These are phyloP conservation scores for Oryza glaberrima DNA, from an alignment of 176 grass and related monocot genomes.

Conservation along the genomic window DNA sequence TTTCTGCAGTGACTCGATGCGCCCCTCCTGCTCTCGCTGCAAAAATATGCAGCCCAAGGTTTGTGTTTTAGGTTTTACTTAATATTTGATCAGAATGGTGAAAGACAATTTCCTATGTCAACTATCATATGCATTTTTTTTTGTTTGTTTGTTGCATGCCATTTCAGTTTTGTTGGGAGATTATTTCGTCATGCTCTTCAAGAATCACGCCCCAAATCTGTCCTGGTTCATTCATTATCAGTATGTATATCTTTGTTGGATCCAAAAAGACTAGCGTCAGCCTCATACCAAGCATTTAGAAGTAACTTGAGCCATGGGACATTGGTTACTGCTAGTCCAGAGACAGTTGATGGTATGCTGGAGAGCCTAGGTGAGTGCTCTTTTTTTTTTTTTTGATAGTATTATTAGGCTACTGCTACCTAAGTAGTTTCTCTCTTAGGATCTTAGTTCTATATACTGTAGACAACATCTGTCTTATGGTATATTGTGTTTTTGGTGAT, in stretches of 20 bases:
- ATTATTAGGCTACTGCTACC: slow-evolving; percentile 2
- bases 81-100: slow-evolving; percentile 2
- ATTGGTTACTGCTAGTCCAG: slow-evolving; percentile 69
- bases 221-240: slow-evolving; percentile 76
- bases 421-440: slow-evolving; percentile 4
- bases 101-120: neutral
- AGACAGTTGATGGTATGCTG: slow-evolving; percentile 80
- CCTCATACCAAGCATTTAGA: slow-evolving; percentile 76
- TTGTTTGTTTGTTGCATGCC: slow-evolving; percentile 26
- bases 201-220: slow-evolving; percentile 78
- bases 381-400: slow-evolving; percentile 43
- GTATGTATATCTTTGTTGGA: slow-evolving; percentile 87
- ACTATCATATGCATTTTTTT: neutral
- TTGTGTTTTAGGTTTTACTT: slow-evolving; percentile 25
- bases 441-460: slow-evolving; percentile 9
- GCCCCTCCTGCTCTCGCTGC: slow-evolving; percentile 67
- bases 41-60: slow-evolving; percentile 87
- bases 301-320: slow-evolving; percentile 78
- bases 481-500: neutral
- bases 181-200: slow-evolving; percentile 77
- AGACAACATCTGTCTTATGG: neutral
- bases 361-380: slow-evolving; percentile 60
- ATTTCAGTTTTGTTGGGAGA: slow-evolving; percentile 83
- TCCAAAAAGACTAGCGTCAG: slow-evolving; percentile 74
- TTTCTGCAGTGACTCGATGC: slow-evolving; percentile 78